Evolutionary conservation across 2,329 filamentous ascomycete species (phyloP), one percentile per base, ranked within the genome.

Genomic region (Verticillium longisporum): DNA sequence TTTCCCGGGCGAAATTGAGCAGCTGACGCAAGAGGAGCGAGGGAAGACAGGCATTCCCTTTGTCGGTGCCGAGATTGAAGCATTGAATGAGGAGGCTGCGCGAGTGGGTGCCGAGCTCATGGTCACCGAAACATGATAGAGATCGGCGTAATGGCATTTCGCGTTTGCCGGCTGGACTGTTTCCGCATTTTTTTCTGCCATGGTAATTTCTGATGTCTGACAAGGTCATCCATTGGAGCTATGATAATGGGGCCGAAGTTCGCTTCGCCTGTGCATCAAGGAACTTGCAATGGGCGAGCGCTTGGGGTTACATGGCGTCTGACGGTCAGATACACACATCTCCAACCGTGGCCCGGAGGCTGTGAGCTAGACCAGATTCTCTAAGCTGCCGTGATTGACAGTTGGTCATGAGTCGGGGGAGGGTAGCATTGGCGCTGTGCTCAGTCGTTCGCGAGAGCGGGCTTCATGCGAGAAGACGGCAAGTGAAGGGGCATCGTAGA

Each of bases 1-100:
- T 64, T 87, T 86, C 58, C 83, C 84, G 0, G 84, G 84, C 0
- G 87, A 89, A 72, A 79, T 84, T 57, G 87, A 89, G 71, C 82
- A 85, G 68, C 59, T 83, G 56, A 75, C 75, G 5, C 78, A 85
- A 66, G 74, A 77, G 38, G 76, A 81, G 68, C 80, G 83, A 56
- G 75, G 78, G 60, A 76, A 75, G 70, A 79, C 70, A 1, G 86
- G 86, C 0, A 89, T 88, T 60, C 84, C 86, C 0, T 78, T 86
- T 63, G 81, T 82, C 6, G 76, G 80, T 64, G 81, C 78, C 0
- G 83, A 86, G 70, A 75, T 87, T 61, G 80, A 83, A 60, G 78
- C 78, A 0, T 66, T 87, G 59, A 85, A 87, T 63, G 73, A 73
- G 7, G 84, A 86, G 68, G 84, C 83, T 0, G 71, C 68, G 10